These are phyloP conservation scores for Kuraishia piskuri DNA, from an alignment of 805 yeast genomes.

Conservation along the genomic window DNA sequence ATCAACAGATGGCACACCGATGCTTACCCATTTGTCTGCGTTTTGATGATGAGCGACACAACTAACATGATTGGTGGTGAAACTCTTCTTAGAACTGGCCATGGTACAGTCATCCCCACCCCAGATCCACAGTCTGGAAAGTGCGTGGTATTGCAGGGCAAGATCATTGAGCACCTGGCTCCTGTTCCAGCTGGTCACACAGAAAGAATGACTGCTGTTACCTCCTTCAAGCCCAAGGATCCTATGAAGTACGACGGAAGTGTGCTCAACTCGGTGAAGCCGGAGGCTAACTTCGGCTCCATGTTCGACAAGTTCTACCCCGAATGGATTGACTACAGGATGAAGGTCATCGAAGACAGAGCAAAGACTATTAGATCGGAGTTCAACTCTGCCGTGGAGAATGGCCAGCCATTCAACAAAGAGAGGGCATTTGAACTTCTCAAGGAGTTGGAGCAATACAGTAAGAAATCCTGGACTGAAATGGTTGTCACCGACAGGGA, in stretches of 20 bases:
- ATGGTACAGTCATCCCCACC: constrained; percentile 22
- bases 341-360: constrained; percentile 21
- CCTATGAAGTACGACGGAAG: constrained; percentile 26
- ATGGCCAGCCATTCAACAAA: constrained; percentile 22
- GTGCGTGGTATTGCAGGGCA: constrained; percentile 40
- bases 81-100: constrained; percentile 40
- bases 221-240: constrained; percentile 32
- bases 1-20: constrained; percentile 57
- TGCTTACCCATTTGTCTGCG: constrained; percentile 58
- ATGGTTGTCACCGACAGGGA: neutral
- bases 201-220: constrained; percentile 34
- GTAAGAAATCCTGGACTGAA: neutral
- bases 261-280: constrained; percentile 31
- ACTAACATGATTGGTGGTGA: constrained; percentile 53
- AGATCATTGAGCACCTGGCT: constrained; percentile 36
- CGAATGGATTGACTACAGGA: constrained; percentile 29
- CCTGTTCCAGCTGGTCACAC: constrained; percentile 29
- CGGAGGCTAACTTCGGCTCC: constrained; percentile 25
- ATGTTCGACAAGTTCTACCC: constrained; percentile 29
- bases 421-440: constrained; percentile 3
- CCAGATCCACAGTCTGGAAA: constrained; percentile 38
- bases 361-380: constrained; percentile 12
- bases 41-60: constrained; percentile 53
- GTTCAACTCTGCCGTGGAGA: constrained; percentile 11
- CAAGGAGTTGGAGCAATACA: neutral